Percentiles rank a stretch among this genome's conserved stretches.
These are phyloP conservation scores for Vitis riparia DNA, from an alignment of 164 flowering plant genomes.

Conservation along the genomic window DNA sequence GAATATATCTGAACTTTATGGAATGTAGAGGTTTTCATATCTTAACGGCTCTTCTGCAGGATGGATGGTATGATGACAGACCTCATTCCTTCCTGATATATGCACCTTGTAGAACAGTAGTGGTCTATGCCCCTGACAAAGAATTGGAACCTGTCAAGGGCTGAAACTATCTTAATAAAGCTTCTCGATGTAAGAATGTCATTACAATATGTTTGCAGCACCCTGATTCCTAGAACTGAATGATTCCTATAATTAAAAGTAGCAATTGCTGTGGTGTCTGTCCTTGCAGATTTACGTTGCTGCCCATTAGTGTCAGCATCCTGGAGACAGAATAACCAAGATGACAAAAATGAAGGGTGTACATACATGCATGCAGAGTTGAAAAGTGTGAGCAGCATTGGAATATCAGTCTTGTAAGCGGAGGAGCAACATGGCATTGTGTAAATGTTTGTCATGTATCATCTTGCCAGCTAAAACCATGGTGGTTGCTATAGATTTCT, in stretches of 20 bases:
- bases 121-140: slow-evolving; percentile 69
- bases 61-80: slow-evolving; percentile 63
- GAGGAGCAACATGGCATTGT: not conserved
- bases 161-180: not conserved
- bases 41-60: slow-evolving; percentile 49
- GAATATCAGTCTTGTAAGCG: not conserved
- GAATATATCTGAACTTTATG: not conserved
- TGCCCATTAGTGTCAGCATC: not conserved
- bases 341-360: not conserved
- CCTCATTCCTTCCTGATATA: slow-evolving; percentile 79
- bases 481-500: not conserved
- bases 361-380: not conserved
- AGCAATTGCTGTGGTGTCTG: not conserved
- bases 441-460: not conserved
- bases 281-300: slow-evolving; percentile 6
- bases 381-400: not conserved
- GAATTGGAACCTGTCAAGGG: slow-evolving; percentile 15
- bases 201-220: not conserved
- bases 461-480: not conserved
- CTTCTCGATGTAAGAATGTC: not conserved
- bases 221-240: not conserved
- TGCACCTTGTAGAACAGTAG: slow-evolving; percentile 89
- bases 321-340: not conserved
- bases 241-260: not conserved
- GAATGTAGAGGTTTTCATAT: too few species aligned